Base-by-base conservation (phyloP, 1,284 basidiomycete genomes). In the Cystobasidium sp. region DNA sequence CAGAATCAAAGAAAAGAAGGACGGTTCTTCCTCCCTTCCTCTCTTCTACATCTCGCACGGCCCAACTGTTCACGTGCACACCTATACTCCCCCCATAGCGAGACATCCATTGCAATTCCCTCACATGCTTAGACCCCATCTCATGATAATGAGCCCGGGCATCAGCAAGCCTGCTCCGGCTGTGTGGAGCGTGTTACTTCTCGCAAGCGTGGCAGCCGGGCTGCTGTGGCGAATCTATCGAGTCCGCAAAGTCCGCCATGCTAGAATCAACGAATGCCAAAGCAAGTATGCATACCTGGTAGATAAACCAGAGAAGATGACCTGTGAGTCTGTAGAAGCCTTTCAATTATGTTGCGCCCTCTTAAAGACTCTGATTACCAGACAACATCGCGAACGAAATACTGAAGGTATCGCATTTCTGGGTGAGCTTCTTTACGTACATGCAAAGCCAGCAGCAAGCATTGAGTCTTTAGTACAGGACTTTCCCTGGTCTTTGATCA, bases 371-470 rank as follows among this genome's bases (percentile, higher is more conserved):
- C 31, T 1, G 1, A 14, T 49, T 39, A 9, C 16, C 41, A 63
- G 49, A 63, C n/a, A 44, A 56, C 41, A 61, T 64, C 14, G 70
- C 70, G 46, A 24, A 12, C n/a, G 70, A 73, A 20, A 66, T 73
- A 22, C 44, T 73, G 62, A 73, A 65, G 43, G 37, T 73, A 12
- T 64, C 63, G 62, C 70, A 73, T 51, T 73, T 44, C 31, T 73
- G 70, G 70, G 67, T 68, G n/a, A 53, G 67, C 65, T 9, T 22
- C 1, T 68, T 49, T n/a, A 52, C 22, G n/a, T 58, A 24, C 2
- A 68, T 58, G 39, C 20, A 44, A 20, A 39, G 12, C 22, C 59
- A 39, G 14, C 22, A 20, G 18, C 4, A n/a, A 20, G 14, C 9
- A 62, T 5, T 39, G 16, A 62, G 10, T 12, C 59, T 62, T 6